Base-by-base conservation (phyloP, 495 filamentous ascomycete species). In the Neurospora terricola region DNA sequence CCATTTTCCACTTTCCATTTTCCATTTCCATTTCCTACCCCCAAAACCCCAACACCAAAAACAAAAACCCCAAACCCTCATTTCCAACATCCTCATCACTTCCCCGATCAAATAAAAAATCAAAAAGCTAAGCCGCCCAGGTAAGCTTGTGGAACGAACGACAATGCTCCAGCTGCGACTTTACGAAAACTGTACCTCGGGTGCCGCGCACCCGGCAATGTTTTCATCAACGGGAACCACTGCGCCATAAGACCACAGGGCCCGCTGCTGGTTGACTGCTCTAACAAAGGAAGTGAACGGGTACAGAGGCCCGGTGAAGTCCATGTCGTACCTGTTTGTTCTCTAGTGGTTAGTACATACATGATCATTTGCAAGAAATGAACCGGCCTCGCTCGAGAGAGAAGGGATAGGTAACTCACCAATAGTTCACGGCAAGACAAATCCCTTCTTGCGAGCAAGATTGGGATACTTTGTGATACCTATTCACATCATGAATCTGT, bases 341-440 rank as follows among this genome's bases (percentile, higher is more conserved):
- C 4, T 59, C 10, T 5, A 14, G 21, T 48, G 23, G 48, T 59
- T 14, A 59, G 48, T 27, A 23, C 21, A 59, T 59, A 6, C 5
- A 27, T 1, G 9, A 5, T 5, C 11, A 8, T 7, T 37, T 8
- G 16, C 40, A 42, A 42, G 40, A 18, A 42, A 42, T 16, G 16
- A 42, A 18, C 40, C 40, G 16, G 40, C 40, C 16, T 38, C 37
- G 9, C 38, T 38, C 38, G 38, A 4, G 38, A 38, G 38, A 38
- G 37, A 38, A 39, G 9, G 10, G 38, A 4, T 54, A 18, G 45
- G 12, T 42, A 14, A 72, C 83, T 79, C 85, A 93, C 92, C 91
- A 94, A 77, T 94, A 94, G 80, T 94, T 94, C 4, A 93, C 91
- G 1, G 91, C 90, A 71, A 89, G 87, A 72, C 90, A 92, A 14